Base-by-base conservation (phyloP, 2,329 filamentous ascomycete species). In the Talaromyces piceae region DNA sequence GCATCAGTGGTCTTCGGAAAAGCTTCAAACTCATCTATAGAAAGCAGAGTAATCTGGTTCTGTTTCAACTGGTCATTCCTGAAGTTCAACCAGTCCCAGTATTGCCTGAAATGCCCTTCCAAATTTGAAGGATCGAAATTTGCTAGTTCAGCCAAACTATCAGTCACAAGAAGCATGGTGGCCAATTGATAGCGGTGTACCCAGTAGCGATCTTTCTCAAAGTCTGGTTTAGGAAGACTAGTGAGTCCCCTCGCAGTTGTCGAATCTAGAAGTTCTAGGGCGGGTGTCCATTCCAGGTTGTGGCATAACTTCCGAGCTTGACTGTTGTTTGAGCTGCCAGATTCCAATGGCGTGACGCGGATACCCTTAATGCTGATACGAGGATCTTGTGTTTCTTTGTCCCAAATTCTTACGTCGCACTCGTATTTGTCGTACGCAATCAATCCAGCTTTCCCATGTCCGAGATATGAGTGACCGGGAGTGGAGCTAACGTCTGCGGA, bases 31-130 rank as follows among this genome's bases (percentile, higher is more conserved):
- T 58, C 56, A 2, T 49, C 39, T 16, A 57, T 55, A 3, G 61
- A 45, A 3, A 67, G 41, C 33, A 63, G 61, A 3, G 55, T 57
- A 4, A 66, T 62, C 12, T 54, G 37, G 47, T 64, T 48, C 5
- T 52, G 50, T 6, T 55, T 13, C 3, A 66, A 45, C 13, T 58
- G 47, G 1, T 48, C 41, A n/a, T 51, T 54, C n/a, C 56, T 45
- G 18, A 61, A 53, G 18, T 58, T 45, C 54, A 68, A 55, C 60
- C 64, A 67, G 5, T 65, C 56, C 25, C 63, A 58, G 45, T 63
- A 68, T 44, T 57, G 60, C 26, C 30, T 58, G 20, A 61, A 55
- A 47, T 67, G 64, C 0, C 52, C 47, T 26, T 64, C 58, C n/a
- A 64, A 53, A 1, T 30, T 43, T 23, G 16, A 33, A 13, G 52